Evolutionary conservation across 805 yeast genomes (phyloP).

Genomic region (Yarrowia sp.): DNA sequence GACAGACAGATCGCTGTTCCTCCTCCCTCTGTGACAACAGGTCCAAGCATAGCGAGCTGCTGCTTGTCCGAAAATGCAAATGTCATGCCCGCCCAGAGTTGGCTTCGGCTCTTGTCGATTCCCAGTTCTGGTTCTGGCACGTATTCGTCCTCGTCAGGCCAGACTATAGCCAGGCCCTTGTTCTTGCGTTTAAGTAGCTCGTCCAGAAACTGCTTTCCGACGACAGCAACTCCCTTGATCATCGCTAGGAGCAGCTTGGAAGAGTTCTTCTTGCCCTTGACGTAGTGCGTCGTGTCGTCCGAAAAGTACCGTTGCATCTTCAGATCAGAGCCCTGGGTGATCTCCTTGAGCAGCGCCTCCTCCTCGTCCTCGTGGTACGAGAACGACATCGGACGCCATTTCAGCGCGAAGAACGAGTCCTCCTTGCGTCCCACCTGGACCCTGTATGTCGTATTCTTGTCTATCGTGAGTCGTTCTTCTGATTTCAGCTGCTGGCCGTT

Average conservation of each 20-base stretch:
- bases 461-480: neutral
- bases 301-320: conserved; percentile 33
- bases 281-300: conserved; percentile 35
- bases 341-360: conserved; percentile 29
- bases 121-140: conserved; percentile 30
- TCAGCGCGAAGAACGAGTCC: conserved; percentile 29
- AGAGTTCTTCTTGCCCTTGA: conserved; percentile 35
- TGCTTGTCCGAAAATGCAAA: conserved; percentile 36
- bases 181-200: conserved; percentile 29
- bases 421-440: conserved; percentile 33
- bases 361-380: conserved; percentile 31
- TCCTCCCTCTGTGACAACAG: conserved; percentile 35
- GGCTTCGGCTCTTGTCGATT: conserved; percentile 30
- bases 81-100: conserved; percentile 33
- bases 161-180: conserved; percentile 30
- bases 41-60: conserved; percentile 33
- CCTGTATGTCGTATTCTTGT: conserved; percentile 15
- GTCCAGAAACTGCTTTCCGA: conserved; percentile 33
- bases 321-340: conserved; percentile 32
- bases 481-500: conserved; percentile 5
- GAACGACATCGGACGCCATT: conserved; percentile 35
- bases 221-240: conserved; percentile 38
- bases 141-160: conserved; percentile 34
- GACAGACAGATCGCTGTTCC: conserved; percentile 30
- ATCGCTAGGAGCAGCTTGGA: conserved; percentile 40